phyloP scores from a whole-genome alignment of 202 grass and related monocot species.

The Musa balbisiana region DNA sequence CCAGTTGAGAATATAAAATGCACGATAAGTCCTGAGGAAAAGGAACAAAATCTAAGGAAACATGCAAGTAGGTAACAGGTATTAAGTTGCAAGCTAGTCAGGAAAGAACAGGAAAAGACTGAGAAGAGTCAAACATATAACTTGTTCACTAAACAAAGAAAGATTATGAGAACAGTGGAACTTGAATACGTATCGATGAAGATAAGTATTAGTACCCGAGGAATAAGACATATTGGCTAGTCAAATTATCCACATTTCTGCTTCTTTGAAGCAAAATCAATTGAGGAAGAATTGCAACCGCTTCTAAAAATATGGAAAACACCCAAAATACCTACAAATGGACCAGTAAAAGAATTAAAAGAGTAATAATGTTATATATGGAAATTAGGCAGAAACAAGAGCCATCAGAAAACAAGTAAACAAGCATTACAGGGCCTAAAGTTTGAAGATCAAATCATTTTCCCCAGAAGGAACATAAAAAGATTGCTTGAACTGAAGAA shows the following conservation, averaged over 20 bases:
- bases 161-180: background rate
- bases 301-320: conserved; percentile 92
- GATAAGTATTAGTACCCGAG: conserved; percentile 46
- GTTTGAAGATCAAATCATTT: too few species aligned
- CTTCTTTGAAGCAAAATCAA: conserved; percentile 89
- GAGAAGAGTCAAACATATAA: background rate
- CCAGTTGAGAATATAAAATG: conserved; percentile 92
- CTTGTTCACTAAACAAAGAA: background rate
- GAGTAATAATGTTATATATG: too few species aligned
- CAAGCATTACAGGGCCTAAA: too few species aligned
- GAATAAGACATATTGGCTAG: conserved; percentile 93
- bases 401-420: too few species aligned
- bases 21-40: conserved; percentile 69
- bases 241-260: conserved; percentile 97
- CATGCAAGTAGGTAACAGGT: background rate
- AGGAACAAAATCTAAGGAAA: background rate
- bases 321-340: conserved; percentile 71
- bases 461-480: too few species aligned
- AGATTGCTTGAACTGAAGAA: too few species aligned
- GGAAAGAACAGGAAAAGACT: background rate
- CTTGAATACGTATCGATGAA: background rate
- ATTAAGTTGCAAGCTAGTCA: background rate
- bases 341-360: background rate
- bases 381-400: too few species aligned
- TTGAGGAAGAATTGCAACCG: conserved; percentile 95